Percentiles rank a stretch among this genome's conserved stretches.
These are phyloP conservation scores for Leccinellum luteum DNA, from an alignment of 768 basidiomycete genomes.

Conservation along the genomic window DNA sequence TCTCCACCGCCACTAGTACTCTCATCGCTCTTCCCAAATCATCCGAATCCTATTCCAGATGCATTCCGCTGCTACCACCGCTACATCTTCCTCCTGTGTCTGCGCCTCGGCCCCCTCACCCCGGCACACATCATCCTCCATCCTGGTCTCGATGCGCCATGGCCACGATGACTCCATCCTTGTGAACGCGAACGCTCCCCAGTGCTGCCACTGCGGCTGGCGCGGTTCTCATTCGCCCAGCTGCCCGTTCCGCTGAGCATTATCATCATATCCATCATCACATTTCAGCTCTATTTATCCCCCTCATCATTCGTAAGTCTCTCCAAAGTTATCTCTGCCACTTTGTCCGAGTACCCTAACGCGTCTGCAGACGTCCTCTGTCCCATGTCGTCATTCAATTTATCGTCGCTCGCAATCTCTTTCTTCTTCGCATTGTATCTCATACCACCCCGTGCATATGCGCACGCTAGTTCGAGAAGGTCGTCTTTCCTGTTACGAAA, in stretches of 20 bases:
- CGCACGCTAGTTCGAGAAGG: conserved; percentile 29
- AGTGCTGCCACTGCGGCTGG: conserved; percentile 78
- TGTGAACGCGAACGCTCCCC: conserved; percentile 58
- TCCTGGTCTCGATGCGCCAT: conserved; percentile 24
- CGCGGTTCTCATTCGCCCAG: conserved; percentile 56
- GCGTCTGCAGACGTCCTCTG: conserved; percentile 12
- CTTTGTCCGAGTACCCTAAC: not conserved
- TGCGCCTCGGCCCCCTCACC: conserved; percentile 14
- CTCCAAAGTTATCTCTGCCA: not conserved
- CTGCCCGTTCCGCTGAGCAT: conserved; percentile 62
- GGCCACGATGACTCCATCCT: conserved; percentile 30
- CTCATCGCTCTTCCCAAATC: not conserved
- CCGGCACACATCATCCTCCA: conserved; percentile 14
- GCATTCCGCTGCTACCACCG: conserved; percentile 15
- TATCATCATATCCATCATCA: not conserved
- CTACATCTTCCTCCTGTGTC: conserved; percentile 4
- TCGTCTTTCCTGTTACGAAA: not conserved
- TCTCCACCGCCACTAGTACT: not conserved
- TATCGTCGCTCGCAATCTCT: conserved; percentile 31
- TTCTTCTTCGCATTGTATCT: conserved; percentile 30
- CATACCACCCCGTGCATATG: conserved; percentile 34
- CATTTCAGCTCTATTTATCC: conserved; percentile 29
- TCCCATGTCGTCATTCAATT: conserved; percentile 31
- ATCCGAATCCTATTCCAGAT: conserved; percentile 8
- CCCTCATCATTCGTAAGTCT: conserved; percentile 20